A percentile compares a stretch with the other conserved stretches of the same genome.
phyloP scores from a whole-genome alignment of 352 stramenopile genomes.

The Poterioochromonas sp. region DNA sequence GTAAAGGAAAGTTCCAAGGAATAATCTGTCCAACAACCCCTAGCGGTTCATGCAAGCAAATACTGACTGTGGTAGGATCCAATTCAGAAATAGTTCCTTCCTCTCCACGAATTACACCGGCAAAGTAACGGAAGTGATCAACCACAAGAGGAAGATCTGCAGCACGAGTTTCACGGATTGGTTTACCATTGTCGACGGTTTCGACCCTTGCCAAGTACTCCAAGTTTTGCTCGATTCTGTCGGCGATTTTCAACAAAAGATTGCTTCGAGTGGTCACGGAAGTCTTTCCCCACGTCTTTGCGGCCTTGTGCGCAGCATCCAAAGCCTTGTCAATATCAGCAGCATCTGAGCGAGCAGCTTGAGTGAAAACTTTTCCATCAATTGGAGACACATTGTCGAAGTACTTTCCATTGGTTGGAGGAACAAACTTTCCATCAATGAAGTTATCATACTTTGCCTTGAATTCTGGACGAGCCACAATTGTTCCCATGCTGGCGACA shows the following conservation, averaged over 20 bases:
- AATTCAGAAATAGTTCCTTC: conserved; percentile 56
- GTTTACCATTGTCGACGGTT: conserved; percentile 45
- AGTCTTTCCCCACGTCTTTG: conserved; percentile 55
- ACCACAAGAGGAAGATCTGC: conserved; percentile 36
- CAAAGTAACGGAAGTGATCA: conserved; percentile 66
- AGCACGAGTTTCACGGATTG: conserved; percentile 38
- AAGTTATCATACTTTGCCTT: conserved; percentile 41
- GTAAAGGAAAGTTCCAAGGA: conserved; percentile 64
- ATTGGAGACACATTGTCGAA: conserved; percentile 63
- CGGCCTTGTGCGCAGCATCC: conserved; percentile 52
- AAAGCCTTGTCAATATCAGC: conserved; percentile 58
- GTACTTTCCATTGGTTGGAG: conserved; percentile 51
- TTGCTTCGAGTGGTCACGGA: conserved; percentile 39
- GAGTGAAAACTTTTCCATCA: conserved; percentile 58
- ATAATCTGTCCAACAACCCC: conserved; percentile 61
- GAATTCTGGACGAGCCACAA: conserved; percentile 12
- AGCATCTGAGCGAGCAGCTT: conserved; percentile 51
- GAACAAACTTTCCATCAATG: conserved; percentile 64
- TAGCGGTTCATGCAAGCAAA: conserved; percentile 47
- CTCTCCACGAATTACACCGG: conserved; percentile 53
- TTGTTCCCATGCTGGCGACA: not conserved
- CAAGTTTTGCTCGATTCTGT: conserved; percentile 41
- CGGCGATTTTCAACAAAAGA: conserved; percentile 41
- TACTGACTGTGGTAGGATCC: conserved; percentile 44
- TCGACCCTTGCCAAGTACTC: conserved; percentile 41